Conservation (phyloP, 2,329 filamentous ascomycete species). For the Fusarium sulawesiense region DNA sequence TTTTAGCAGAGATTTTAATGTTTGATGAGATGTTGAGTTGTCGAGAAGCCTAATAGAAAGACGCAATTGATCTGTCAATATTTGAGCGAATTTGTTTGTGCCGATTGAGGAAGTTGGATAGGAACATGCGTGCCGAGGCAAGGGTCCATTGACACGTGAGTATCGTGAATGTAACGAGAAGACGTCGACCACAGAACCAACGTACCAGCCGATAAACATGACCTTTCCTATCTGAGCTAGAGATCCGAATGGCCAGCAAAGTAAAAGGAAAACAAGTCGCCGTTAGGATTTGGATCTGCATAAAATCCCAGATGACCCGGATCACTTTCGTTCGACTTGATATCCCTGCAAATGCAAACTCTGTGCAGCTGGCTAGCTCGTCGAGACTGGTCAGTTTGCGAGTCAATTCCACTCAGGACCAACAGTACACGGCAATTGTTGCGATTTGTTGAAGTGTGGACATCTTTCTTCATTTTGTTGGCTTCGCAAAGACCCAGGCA, state of each 20-base stretch:
- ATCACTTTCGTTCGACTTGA: background rate
- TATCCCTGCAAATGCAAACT: background rate
- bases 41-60: constrained; percentile 19
- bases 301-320: background rate
- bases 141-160: constrained; percentile 20
- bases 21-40: constrained; percentile 22
- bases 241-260: background rate
- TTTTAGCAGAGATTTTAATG: constrained; percentile 36
- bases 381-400: background rate
- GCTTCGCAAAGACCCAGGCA: no score
- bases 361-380: background rate
- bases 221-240: constrained; percentile 16
- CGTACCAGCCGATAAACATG: background rate
- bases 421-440: background rate
- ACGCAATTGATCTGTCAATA: constrained; percentile 6
- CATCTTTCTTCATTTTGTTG: background rate
- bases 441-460: background rate
- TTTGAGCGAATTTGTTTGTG: constrained; percentile 24
- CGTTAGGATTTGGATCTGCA: background rate
- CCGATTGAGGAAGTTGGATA: constrained; percentile 24
- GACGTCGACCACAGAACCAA: constrained; percentile 15
- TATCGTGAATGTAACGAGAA: constrained; percentile 7
- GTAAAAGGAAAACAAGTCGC: background rate
- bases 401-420: background rate
- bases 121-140: constrained; percentile 23